phyloP scores from a whole-genome alignment of 106 monocot genomes.

The Dioscorea dumetorum region DNA sequence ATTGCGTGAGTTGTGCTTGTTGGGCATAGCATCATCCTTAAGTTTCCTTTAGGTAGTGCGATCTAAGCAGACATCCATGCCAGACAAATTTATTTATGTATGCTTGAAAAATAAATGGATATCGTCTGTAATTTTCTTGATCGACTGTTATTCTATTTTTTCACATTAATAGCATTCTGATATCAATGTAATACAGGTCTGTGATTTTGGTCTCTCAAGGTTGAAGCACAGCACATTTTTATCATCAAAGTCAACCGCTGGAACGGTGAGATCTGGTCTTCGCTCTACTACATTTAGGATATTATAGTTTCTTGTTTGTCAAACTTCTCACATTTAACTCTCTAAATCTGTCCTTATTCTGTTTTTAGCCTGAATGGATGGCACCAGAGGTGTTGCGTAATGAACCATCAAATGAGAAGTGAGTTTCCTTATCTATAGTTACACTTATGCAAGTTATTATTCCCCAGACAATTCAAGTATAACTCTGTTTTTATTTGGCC shows the following conservation, averaged over 20 bases:
- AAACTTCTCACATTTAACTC: background rate
- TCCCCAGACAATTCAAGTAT: too few relatives aligned
- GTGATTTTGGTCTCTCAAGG: conserved; percentile 99
- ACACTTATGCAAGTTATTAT: too few relatives aligned
- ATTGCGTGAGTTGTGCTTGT: too few relatives aligned
- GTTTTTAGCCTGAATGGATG: conserved; percentile 94
- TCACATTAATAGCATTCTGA: too few relatives aligned
- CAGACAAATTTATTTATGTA: too few relatives aligned
- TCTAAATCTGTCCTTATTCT: conserved; percentile 4
- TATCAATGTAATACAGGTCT: conserved; percentile 47
- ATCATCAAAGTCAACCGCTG: conserved; percentile 94
- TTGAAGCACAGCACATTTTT: conserved; percentile 95
- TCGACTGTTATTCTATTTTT: too few relatives aligned
- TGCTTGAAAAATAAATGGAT: too few relatives aligned
- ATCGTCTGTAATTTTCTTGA: too few relatives aligned
- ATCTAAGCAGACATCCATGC: too few relatives aligned
- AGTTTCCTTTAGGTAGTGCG: too few relatives aligned
- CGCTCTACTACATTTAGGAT: background rate
- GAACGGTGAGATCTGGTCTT: conserved; percentile 55
- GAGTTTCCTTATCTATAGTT: conserved; percentile 12
- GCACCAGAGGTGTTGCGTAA: conserved; percentile 97
- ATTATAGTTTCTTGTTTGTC: background rate
- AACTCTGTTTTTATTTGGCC: too few relatives aligned
- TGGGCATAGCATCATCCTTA: too few relatives aligned
- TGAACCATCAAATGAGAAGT: conserved; percentile 98